phyloP scores from a whole-genome alignment of 192 early-diverging fungal genomes.

The Obelidium mucronatum region DNA sequence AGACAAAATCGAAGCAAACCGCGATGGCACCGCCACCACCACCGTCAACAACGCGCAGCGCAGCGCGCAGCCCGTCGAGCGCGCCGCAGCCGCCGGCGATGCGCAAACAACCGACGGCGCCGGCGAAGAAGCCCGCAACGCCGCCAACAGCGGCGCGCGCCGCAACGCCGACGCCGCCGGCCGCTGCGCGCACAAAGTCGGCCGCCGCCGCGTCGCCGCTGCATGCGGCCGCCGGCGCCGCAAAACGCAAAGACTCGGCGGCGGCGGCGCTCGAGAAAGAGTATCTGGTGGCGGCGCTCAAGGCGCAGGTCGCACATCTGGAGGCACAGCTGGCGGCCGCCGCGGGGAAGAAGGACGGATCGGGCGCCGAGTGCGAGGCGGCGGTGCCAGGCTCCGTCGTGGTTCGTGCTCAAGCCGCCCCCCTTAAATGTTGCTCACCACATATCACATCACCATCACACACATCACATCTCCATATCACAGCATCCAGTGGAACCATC shows the following conservation, averaged over 20 bases:
- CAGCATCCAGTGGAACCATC: background rate
- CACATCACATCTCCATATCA: background rate
- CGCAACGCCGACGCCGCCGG: background rate
- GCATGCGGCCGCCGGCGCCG: background rate
- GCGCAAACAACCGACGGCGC: background rate
- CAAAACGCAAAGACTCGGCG: background rate
- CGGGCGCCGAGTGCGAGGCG: background rate
- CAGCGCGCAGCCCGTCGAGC: background rate
- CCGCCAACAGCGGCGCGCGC: background rate
- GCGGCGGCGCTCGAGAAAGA: conserved; percentile 21
- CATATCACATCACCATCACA: background rate
- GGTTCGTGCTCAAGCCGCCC: background rate
- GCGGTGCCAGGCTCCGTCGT: background rate
- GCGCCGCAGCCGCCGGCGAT: background rate
- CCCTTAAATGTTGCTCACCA: too few relatives aligned
- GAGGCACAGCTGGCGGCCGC: conserved; percentile 1
- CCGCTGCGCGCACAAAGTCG: background rate
- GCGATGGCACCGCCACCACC: background rate
- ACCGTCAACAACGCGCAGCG: background rate
- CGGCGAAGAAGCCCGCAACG: background rate
- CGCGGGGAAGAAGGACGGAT: background rate
- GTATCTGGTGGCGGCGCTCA: conserved; percentile 21
- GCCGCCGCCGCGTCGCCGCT: background rate
- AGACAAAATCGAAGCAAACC: background rate
- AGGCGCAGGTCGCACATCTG: conserved; percentile 21